phyloP scores from a whole-genome alignment of 1,284 basidiomycete genomes.

The Austroboletus niveus region DNA sequence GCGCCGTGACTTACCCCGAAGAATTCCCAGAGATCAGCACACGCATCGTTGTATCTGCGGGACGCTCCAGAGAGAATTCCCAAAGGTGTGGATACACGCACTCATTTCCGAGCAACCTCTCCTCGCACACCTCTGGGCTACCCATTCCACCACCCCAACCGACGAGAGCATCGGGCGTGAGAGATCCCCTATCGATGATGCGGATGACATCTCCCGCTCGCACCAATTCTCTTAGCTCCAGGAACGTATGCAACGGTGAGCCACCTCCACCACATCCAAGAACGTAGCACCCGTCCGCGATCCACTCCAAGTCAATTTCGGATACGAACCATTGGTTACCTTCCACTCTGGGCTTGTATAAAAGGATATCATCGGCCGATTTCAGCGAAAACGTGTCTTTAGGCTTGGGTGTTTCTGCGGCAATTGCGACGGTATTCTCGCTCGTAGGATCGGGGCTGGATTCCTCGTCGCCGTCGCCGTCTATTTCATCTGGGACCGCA shows the following conservation, averaged over 20 bases:
- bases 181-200: slow-evolving; percentile 35
- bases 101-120: slow-evolving; percentile 41
- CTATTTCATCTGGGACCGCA: slow-evolving; percentile 24
- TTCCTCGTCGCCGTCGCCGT: slow-evolving; percentile 13
- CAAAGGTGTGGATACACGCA: slow-evolving; percentile 25
- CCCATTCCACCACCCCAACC: slow-evolving; percentile 39
- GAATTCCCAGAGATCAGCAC: slow-evolving; percentile 25
- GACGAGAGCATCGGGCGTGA: slow-evolving; percentile 28
- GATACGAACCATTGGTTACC: slow-evolving; percentile 40
- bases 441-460: neutral
- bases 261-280: slow-evolving; percentile 56
- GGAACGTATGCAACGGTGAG: slow-evolving; percentile 46
- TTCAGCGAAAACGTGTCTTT: neutral
- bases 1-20: slow-evolving; percentile 19
- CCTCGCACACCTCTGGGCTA: slow-evolving; percentile 37
- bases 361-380: slow-evolving; percentile 23
- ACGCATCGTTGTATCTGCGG: slow-evolving; percentile 32
- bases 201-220: slow-evolving; percentile 43
- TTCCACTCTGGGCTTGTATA: slow-evolving; percentile 36
- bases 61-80: neutral
- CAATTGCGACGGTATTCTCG: slow-evolving; percentile 6
- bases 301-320: slow-evolving; percentile 47
- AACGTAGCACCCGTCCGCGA: slow-evolving; percentile 52
- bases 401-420: slow-evolving; percentile 1
- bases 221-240: slow-evolving; percentile 48